These are phyloP conservation scores for Chlorella vulgaris DNA, from an alignment of 139 green algal species.

Conservation along the genomic window DNA sequence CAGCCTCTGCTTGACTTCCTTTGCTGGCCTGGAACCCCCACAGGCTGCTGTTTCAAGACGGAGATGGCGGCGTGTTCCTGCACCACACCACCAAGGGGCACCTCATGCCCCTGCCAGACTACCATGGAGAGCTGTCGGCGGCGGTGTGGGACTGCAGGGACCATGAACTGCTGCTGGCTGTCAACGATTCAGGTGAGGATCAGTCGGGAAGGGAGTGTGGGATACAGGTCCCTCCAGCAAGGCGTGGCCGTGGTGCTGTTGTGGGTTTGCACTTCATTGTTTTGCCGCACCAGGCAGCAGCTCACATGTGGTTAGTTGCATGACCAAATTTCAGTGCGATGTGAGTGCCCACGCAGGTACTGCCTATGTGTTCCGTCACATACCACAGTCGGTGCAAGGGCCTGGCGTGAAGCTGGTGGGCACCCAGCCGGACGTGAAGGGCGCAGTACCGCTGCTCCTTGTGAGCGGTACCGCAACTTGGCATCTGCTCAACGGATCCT, in stretches of 20 bases:
- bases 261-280: too few species aligned
- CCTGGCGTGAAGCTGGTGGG: slow-evolving; percentile 51
- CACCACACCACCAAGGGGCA: slow-evolving; percentile 77
- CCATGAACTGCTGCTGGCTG: slow-evolving; percentile 57
- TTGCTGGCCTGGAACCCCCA: neutral
- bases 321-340: too few species aligned
- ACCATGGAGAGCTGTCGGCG: slow-evolving; percentile 27
- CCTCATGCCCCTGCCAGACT: slow-evolving; percentile 50
- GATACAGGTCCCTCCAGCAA: too few species aligned
- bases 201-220: neutral
- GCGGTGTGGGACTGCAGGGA: slow-evolving; percentile 76
- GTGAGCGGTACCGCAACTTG: slow-evolving; percentile 55
- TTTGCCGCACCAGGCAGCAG: too few species aligned
- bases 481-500: slow-evolving; percentile 32
- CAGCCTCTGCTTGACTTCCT: neutral
- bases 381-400: slow-evolving; percentile 50
- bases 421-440: slow-evolving; percentile 39
- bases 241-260: too few species aligned
- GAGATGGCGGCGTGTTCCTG: slow-evolving; percentile 47
- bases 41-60: slow-evolving; percentile 72
- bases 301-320: too few species aligned
- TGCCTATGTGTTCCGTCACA: slow-evolving; percentile 57
- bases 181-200: neutral
- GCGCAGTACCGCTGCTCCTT: slow-evolving; percentile 58
- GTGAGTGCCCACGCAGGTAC: slow-evolving; percentile 9